These are phyloP conservation scores for Aureobasidium sp. DNA, from an alignment of 2,329 filamentous ascomycete species.

Conservation along the genomic window DNA sequence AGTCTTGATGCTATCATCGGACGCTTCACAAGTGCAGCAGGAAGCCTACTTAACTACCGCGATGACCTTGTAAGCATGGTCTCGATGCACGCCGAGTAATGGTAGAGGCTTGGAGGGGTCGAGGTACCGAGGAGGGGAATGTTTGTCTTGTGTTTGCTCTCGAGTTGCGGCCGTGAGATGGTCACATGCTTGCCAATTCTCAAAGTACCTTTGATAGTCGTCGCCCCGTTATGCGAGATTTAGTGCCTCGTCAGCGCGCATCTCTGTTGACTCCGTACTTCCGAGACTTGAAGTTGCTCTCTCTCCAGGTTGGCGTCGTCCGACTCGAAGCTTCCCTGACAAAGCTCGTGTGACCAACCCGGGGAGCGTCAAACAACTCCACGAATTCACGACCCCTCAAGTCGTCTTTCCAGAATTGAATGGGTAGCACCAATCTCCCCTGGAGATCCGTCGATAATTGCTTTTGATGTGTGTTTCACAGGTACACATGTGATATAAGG, in stretches of 20 bases:
- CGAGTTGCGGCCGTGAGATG: constrained; percentile 7
- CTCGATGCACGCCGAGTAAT: neutral
- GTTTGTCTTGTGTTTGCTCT: neutral
- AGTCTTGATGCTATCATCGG: constrained; percentile 10
- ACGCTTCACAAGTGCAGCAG: constrained; percentile 7
- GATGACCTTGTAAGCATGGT: constrained; percentile 6
- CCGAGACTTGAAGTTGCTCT: neutral
- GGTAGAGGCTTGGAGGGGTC: neutral
- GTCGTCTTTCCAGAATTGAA: neutral
- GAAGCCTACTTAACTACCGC: constrained; percentile 5
- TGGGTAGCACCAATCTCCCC: neutral
- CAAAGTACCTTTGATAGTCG: constrained; percentile 8
- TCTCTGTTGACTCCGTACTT: constrained; percentile 9
- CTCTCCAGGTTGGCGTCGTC: constrained; percentile 5
- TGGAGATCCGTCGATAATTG: constrained; percentile 1
- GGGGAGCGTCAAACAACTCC: neutral
- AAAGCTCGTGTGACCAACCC: neutral
- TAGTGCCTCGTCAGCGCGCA: constrained; percentile 13
- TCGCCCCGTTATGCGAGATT: constrained; percentile 12
- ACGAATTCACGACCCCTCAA: neutral
- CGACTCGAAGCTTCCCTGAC: neutral
- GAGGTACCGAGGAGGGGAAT: neutral
- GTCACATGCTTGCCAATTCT: constrained; percentile 10
- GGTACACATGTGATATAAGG: neutral
- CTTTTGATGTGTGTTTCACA: constrained; percentile 12